Evolutionary conservation across 176 grass and related monocot genomes (phyloP).

Genomic region (Carex myosuroides): DNA sequence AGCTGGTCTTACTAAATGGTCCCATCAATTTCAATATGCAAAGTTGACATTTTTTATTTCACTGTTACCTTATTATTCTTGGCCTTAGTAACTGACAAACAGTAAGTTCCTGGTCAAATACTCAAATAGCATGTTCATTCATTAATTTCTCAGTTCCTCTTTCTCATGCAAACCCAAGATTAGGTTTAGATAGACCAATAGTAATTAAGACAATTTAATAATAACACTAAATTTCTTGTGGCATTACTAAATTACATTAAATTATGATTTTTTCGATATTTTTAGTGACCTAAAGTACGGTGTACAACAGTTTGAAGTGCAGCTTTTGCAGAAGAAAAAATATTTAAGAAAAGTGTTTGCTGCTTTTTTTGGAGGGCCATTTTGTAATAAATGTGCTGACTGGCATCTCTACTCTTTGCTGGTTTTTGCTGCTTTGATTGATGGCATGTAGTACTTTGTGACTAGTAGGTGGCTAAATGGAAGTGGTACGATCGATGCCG

Average conservation of each 20-base stretch:
- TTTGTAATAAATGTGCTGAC: not conserved
- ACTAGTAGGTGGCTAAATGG: not conserved
- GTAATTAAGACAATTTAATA: not conserved
- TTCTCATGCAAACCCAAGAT: not conserved
- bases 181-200: not conserved
- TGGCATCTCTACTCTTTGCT: not conserved
- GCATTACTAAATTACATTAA: not conserved
- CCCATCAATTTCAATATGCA: not conserved
- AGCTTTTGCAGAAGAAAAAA: not conserved
- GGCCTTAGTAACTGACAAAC: not conserved
- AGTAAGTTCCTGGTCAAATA: not conserved
- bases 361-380: not conserved
- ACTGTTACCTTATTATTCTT: not conserved
- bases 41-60: not conserved
- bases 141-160: not conserved
- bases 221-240: not conserved
- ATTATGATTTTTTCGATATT: not conserved
- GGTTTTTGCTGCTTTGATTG: not conserved
- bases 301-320: not conserved
- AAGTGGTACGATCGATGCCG: not conserved
- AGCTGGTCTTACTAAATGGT: constrained; percentile 1
- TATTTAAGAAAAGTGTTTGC: not conserved
- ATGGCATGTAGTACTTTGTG: not conserved
- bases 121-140: not conserved
- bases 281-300: not conserved